Base-by-base conservation (phyloP, 345 rosid genomes). In the Gossypium arboreum region DNA sequence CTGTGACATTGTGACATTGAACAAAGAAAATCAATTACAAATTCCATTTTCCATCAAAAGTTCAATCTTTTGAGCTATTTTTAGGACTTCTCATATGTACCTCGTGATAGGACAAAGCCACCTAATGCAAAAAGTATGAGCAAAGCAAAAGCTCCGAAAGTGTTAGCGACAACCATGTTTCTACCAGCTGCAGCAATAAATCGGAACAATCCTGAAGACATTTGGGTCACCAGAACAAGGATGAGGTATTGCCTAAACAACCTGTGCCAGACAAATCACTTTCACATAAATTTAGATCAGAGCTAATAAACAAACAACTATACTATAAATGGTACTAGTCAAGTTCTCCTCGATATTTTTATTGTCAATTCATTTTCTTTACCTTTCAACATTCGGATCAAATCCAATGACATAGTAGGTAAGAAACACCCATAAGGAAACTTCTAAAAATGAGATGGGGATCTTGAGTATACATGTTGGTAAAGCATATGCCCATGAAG, bases 391-490 rank as follows among this genome's bases (percentile, higher is more conserved):
- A 76, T 84, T 80, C 12, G 98, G 88, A 84, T 92, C 98, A 74
- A 81, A 87, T 24, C 97, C 98, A 6, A 85, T 77, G 73, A 89
- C 92, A 45, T 92, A 94, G 80, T 94, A 94, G 24, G 92, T 85
- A 29, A 81, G 11, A 81, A 87, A 86, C 20, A 87, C 83, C 88
- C 91, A 87, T 47, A 85, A 74, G 52, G 83, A 88, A 25, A 87
- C 93, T 84, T 92, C 98, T 34, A 84, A 20, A 22, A 94, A 79
- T 48, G 93, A 73, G 61, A 90, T 74, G 7, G 98, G 97, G 67
- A 89, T 87, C 82, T 92, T 88, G 63, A 92, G 84, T 75, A 94
- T 84, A 96, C 98, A 94, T 57, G 91, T 44, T 12, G 98, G 97
- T 56, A 92, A 72, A 78, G 94, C 83, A 82, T 87, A 92, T 3